Base-by-base conservation (phyloP, 805 yeast genomes). In the Candida qinlingensis region DNA sequence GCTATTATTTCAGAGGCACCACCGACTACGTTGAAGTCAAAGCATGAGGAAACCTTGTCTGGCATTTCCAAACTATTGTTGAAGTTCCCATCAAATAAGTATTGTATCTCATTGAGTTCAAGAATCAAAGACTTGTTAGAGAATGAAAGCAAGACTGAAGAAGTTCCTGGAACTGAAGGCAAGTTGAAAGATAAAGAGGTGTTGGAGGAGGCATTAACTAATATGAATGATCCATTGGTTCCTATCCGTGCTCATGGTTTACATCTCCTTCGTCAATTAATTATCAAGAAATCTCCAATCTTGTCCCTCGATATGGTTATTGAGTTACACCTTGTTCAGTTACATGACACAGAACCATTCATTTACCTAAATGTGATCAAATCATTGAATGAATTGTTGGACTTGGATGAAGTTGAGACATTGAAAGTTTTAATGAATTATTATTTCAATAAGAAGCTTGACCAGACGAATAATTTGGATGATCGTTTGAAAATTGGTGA, bases 221-320 rank as follows among this genome's bases (percentile, higher is more conserved):
- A 82, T 50, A 64, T 94, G 39, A 81, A 80, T 48, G 96, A 91
- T 64, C 86, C 91, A 0, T 67, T 85, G 39, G 83, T 87, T 4
- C 96, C 98, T 0, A 78, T 92, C 3, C 72, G 90, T 46, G 98
- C 96, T 0, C 90, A 87, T 64, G 98, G 98, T 0, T 67, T 94
- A 7, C 78, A 77, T 53, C 64, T 82, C 27, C 64, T 92, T 31
- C 71, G 88, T 30, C 73, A 75, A 48, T 69, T 89, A 39, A 71
- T 80, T 6, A 72, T 68, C 39, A 66, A 63, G 31, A 71, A 71
- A 35, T 78, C 87, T n/a, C 62, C 70, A 1, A 80, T 78, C 0
- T 61, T 87, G 11, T 59, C 75, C 0, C 43, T 77, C 8, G 78
- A 75, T 4, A 75, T 77, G 46, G 92, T 78, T 0, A 64, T 87